A percentile compares a stretch with the other conserved stretches of the same genome.
Evolutionary conservation across 2,329 filamentous ascomycete species (phyloP).

Genomic region (Penicillium brasilianum): DNA sequence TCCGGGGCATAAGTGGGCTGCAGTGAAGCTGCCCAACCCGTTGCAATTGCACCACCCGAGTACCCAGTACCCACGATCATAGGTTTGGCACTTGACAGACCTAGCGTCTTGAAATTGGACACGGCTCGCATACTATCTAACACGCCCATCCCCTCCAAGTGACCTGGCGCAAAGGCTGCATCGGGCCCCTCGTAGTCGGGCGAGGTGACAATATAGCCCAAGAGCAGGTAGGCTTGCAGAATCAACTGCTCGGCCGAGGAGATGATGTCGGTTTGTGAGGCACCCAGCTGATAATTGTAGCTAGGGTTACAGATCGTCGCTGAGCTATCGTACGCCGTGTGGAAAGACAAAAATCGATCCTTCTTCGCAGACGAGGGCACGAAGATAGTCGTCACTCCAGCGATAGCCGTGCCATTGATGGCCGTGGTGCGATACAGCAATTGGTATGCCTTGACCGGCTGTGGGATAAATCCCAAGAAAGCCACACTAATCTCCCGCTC

Average conservation of each 20-base stretch:
- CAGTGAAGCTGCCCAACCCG: constrained; percentile 59
- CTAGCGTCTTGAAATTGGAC: constrained; percentile 35
- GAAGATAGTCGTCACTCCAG: constrained; percentile 49
- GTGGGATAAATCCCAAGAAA: constrained; percentile 31
- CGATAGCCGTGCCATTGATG: constrained; percentile 43
- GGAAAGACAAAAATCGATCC: constrained; percentile 49
- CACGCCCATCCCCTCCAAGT: constrained; percentile 52
- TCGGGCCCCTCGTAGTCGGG: constrained; percentile 56
- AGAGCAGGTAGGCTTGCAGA: constrained; percentile 45
- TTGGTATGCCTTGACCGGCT: constrained; percentile 39
- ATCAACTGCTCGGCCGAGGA: constrained; percentile 42
- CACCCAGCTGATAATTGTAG: constrained; percentile 41
- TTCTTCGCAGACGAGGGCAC: constrained; percentile 37
- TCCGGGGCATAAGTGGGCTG: constrained; percentile 60
- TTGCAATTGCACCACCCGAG: constrained; percentile 60
- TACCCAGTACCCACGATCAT: constrained; percentile 58
- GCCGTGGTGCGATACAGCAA: constrained; percentile 52
- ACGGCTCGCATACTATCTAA: constrained; percentile 52
- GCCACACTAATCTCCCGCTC: constrained; percentile 26
- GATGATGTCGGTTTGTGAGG: constrained; percentile 36
- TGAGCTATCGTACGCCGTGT: constrained; percentile 44
- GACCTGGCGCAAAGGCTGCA: constrained; percentile 52
- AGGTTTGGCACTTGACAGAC: constrained; percentile 23
- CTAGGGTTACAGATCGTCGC: constrained; percentile 35
- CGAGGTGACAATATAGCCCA: constrained; percentile 55